Evolutionary conservation across 1,139 yeast genomes (phyloP), one percentile per base, ranked within the genome.

Genomic region (Debaryomycetaceae sp.): DNA sequence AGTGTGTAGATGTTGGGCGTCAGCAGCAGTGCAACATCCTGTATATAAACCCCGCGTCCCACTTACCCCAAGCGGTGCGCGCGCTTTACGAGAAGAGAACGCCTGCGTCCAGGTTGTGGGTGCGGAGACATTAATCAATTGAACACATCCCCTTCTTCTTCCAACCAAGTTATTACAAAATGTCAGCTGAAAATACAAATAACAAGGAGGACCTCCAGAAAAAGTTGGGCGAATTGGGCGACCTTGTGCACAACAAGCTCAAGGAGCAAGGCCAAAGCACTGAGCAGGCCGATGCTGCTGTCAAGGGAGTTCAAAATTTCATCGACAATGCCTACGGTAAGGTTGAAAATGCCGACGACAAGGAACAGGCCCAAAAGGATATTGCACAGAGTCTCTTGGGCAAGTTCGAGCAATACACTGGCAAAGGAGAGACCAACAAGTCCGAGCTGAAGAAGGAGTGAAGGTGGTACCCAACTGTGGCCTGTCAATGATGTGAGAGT

Each of bases 191-290:
- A 14, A 27, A 27, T 8, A 6, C 30, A 6, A 29, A 22, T 23
- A 27, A 30, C 18, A n/a, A 30, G 14, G 23, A 30, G 11, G 25
- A 26, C 3, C 16, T 33, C 8, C 27, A 33, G 10, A 33, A 33
- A 26, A 15, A 33, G 29, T 43, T 54, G 29, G 59, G 59, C 18
- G 58, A 54, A 37, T 43, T 53, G 22, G 58, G 58, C 12, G 39
- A 51, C 15, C 36, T 51, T 14, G 34, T 23, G 22, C 36, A 32
- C 32, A 37, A 34, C 26, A 37, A 35, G 17, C 28, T 28, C 18
- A 23, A 34, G 16, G 34, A 30, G 16, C n/a, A 22, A 14, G 32
- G 32, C 14, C 14, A 21, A 11, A 38, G 29, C 14, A 18, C 31
- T 20, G 26, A 31, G 16, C 29, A 30, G 16, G 28, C 29, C n/a